Conservation (phyloP, 768 basidiomycete genomes). For the Panaeolus cyanescens region DNA sequence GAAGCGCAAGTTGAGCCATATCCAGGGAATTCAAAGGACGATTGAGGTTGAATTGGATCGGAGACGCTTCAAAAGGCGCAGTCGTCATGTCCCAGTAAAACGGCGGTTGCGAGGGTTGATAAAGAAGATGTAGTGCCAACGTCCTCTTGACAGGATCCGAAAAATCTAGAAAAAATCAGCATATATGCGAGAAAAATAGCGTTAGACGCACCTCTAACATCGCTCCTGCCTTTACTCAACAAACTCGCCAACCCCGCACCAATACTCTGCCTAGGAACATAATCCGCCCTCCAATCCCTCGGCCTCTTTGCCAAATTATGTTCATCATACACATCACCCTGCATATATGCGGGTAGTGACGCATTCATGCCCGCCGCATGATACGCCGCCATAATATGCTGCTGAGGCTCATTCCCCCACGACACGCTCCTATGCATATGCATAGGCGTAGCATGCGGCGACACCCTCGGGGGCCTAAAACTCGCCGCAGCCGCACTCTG, state of each 20-base stretch:
- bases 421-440: conserved; percentile 19
- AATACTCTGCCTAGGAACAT: conserved; percentile 27
- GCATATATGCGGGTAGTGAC: conserved; percentile 21
- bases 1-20: conserved; percentile 54
- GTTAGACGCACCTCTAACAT: conserved; percentile 32
- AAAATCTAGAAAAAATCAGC: conserved; percentile 15
- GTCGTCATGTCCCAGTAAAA: conserved; percentile 54
- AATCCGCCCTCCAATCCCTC: conserved; percentile 46
- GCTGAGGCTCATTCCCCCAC: conserved; percentile 12
- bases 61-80: conserved; percentile 27
- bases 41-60: conserved; percentile 46
- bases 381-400: background rate
- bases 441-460: background rate
- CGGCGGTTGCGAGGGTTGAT: conserved; percentile 31
- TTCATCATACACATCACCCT: conserved; percentile 29
- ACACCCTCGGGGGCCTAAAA: no score
- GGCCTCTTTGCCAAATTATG: conserved; percentile 40
- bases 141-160: conserved; percentile 31
- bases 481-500: conserved; percentile 3
- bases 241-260: conserved; percentile 7
- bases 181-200: background rate
- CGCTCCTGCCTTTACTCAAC: conserved; percentile 27
- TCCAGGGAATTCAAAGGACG: conserved; percentile 48
- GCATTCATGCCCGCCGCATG: background rate
- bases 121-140: conserved; percentile 31